phyloP scores from a whole-genome alignment of 75 land plant species.

The Selaginella tamariscina region DNA sequence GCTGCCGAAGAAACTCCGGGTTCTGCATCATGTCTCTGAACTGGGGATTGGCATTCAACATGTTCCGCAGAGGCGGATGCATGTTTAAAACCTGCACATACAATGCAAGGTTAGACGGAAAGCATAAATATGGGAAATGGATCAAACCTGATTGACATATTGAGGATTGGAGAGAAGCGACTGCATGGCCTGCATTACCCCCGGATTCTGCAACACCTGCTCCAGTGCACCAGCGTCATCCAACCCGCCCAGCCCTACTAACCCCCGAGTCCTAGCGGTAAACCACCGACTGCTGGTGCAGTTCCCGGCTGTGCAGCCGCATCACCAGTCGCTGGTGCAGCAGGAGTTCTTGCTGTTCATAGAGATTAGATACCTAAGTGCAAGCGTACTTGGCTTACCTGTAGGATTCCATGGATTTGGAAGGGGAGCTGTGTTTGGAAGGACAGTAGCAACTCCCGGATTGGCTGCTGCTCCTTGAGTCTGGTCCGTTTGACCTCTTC shows the following conservation, averaged over 20 bases:
- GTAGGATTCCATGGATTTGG: constrained; percentile 79
- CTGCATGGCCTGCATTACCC: constrained; percentile 70
- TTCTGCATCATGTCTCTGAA: constrained; percentile 89
- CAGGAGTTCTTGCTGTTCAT: constrained; percentile 15
- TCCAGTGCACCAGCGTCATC: constrained; percentile 42
- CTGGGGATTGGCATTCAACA: constrained; percentile 63
- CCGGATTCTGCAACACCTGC: constrained; percentile 81
- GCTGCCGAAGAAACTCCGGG: constrained; percentile 67
- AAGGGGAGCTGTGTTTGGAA: constrained; percentile 84
- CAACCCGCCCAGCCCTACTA: constrained; percentile 30
- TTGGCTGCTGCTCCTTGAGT: constrained; percentile 29
- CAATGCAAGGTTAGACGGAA: not conserved
- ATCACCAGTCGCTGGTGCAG: constrained; percentile 25
- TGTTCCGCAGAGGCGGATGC: constrained; percentile 47
- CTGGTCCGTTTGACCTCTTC: constrained; percentile 33
- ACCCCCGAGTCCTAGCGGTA: constrained; percentile 38
- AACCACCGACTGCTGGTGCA: constrained; percentile 31
- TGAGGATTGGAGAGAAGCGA: constrained; percentile 69
- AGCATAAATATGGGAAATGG: not conserved
- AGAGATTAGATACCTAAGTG: not conserved
- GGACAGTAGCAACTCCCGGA: constrained; percentile 31
- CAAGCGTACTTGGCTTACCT: constrained; percentile 26
- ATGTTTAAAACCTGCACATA: constrained; percentile 25
- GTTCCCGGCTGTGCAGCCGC: constrained; percentile 22
- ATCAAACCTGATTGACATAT: constrained; percentile 67